phyloP scores from a whole-genome alignment of 2,329 filamentous ascomycete species.

The Microdochium trichocladiopsis region DNA sequence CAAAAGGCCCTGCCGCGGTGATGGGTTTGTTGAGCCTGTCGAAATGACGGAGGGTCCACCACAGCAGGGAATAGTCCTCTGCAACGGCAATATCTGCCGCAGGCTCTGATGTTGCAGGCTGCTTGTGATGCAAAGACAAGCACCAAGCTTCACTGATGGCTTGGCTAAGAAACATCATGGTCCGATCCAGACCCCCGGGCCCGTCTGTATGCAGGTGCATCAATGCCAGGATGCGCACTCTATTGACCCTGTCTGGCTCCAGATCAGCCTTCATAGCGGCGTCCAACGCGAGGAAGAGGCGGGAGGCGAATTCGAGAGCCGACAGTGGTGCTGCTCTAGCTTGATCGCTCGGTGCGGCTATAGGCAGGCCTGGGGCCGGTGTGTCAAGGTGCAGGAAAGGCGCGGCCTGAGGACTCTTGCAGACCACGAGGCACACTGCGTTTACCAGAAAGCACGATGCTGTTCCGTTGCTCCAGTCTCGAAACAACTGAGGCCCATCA shows the following conservation, averaged over 20 bases:
- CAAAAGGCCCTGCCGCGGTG: constrained; percentile 11
- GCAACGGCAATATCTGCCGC: constrained; percentile 1
- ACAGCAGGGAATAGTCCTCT: constrained; percentile 7
- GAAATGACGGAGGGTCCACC: constrained; percentile 11
- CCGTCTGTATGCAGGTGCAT: constrained; percentile 18
- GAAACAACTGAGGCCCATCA: constrained; percentile 6
- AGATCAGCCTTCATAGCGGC: constrained; percentile 15
- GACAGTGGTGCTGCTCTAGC: neutral
- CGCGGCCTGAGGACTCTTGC: constrained; percentile 14
- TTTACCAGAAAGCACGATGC: constrained; percentile 10
- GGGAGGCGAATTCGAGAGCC: constrained; percentile 9
- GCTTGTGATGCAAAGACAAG: constrained; percentile 10
- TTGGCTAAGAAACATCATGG: constrained; percentile 12
- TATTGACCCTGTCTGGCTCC: constrained; percentile 12
- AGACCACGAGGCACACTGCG: constrained; percentile 15
- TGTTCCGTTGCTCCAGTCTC: constrained; percentile 10
- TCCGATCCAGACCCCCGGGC: constrained; percentile 10
- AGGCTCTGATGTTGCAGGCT: neutral
- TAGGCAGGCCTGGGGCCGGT: too few species aligned
- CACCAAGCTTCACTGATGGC: constrained; percentile 17
- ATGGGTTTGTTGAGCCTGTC: constrained; percentile 13
- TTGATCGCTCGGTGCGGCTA: neutral
- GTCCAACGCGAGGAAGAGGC: constrained; percentile 11
- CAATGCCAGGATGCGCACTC: constrained; percentile 14
- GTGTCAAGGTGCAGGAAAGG: constrained; percentile 12